These are phyloP conservation scores for Fusarium nodosum DNA, from an alignment of 2,329 filamentous ascomycete genomes.

Conservation along the genomic window DNA sequence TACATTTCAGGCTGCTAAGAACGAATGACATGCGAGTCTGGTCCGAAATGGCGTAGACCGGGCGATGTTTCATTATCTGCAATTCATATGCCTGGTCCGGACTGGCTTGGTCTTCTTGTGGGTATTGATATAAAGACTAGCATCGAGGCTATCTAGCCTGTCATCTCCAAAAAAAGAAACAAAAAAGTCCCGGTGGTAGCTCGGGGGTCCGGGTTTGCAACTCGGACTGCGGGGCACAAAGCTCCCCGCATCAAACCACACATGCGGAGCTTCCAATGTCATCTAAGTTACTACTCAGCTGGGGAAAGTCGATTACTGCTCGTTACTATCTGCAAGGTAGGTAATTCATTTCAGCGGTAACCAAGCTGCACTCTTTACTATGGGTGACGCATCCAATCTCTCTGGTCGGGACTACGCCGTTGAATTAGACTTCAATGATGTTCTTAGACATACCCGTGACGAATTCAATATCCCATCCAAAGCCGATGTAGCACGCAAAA, in stretches of 20 bases:
- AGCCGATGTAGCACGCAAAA: slow-evolving; percentile 49
- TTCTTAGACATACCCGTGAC: slow-evolving; percentile 67
- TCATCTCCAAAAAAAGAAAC: slow-evolving; percentile 6
- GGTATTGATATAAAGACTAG: slow-evolving; percentile 33
- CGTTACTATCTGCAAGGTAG: slow-evolving; percentile 4
- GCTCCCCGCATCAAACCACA: slow-evolving; percentile 38
- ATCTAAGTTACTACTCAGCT: background rate
- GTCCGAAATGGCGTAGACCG: background rate
- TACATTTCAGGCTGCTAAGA: background rate
- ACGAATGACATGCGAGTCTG: background rate
- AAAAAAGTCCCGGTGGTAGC: slow-evolving; percentile 20
- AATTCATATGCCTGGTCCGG: background rate
- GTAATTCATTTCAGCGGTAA: slow-evolving; percentile 20
- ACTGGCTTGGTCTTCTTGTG: slow-evolving; percentile 12
- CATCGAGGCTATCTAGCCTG: slow-evolving; percentile 7
- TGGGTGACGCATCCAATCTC: slow-evolving; percentile 35
- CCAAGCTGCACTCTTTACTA: slow-evolving; percentile 23
- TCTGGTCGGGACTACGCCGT: slow-evolving; percentile 35
- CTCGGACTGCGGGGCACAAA: slow-evolving; percentile 36
- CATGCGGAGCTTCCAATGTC: slow-evolving; percentile 30
- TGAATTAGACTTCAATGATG: slow-evolving; percentile 67
- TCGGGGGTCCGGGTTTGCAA: slow-evolving; percentile 35
- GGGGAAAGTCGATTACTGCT: slow-evolving; percentile 12
- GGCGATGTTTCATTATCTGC: background rate
- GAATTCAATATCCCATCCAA: slow-evolving; percentile 79